phyloP scores from a whole-genome alignment of 2,329 filamentous ascomycete species.

The Periglandula ipomoeae region DNA sequence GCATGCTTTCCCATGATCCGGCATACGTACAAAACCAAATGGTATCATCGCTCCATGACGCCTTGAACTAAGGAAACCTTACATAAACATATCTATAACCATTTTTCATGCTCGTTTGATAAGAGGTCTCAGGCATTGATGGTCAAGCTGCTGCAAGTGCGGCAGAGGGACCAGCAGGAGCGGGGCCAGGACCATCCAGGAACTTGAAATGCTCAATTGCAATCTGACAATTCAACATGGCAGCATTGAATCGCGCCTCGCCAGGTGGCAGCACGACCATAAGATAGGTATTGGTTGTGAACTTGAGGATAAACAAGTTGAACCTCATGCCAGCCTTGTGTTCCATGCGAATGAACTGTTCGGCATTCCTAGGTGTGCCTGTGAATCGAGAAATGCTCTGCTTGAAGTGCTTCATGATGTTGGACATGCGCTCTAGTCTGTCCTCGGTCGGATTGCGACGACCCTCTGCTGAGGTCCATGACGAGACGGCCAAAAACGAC shows the following conservation, averaged over 20 bases:
- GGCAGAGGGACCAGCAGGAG: constrained; percentile 16
- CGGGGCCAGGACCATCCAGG: constrained; percentile 40
- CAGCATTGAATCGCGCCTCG: constrained; percentile 84
- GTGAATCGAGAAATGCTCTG: constrained; percentile 70
- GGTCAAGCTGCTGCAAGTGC: constrained; percentile 8
- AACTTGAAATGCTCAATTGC: constrained; percentile 73
- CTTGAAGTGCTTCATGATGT: constrained; percentile 98
- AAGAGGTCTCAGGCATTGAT: neutral
- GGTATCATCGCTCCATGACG: constrained; percentile 6
- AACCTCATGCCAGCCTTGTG: constrained; percentile 70
- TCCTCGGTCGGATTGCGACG: constrained; percentile 80
- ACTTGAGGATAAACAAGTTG: constrained; percentile 88
- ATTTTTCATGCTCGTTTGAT: neutral
- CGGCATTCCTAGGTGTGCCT: constrained; percentile 68
- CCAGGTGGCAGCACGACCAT: constrained; percentile 86
- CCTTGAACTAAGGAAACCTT: too few species aligned
- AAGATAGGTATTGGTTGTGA: constrained; percentile 96
- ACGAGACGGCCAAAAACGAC: constrained; percentile 93
- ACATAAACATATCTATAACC: neutral
- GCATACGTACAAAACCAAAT: constrained; percentile 1
- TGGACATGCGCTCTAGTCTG: constrained; percentile 86
- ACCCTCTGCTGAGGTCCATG: constrained; percentile 70
- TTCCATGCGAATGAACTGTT: constrained; percentile 74
- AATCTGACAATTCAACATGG: constrained; percentile 81
- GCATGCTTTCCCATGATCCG: neutral